Base-by-base conservation (phyloP, 2,329 filamentous ascomycete genomes). In the Hyphodiscus sp. region DNA sequence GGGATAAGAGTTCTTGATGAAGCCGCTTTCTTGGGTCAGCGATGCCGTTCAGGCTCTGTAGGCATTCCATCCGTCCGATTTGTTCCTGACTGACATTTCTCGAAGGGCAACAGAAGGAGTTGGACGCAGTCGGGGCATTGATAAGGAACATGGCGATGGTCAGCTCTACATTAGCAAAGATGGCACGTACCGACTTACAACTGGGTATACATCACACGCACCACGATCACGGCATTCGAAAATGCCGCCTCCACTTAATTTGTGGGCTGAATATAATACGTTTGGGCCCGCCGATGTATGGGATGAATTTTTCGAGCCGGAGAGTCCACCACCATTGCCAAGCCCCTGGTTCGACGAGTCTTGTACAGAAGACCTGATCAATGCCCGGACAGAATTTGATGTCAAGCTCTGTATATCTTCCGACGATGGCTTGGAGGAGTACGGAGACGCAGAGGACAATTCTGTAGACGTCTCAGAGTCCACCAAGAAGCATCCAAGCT, bases 11-110 rank as follows among this genome's bases (percentile, higher is more conserved):
- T 47, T 8, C 54, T 58, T 45, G 43, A 59, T 59, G 55, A 57
- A 52, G 54, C 53, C 45, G 51, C 57, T 59, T 43, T 45, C 49
- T 33, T 57, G 57, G 57, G 46, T 57, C 20, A 47, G 51, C 16
- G 20, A 50, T 53, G 52, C 55, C 44, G 47, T 52, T 26, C 52
- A 59, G 50, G 57, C 55, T 47, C 38, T 52, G 54, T 57, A 41
- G 48, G 57, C 54, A 20, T 29, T 11, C 15, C 16, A n/a, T 44
- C 20, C n/a, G 15, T 23, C 20, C 15, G 19, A 50, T 16, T 41
- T 2, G 43, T 9, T 30, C 33, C 33, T 38, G 38, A 13, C 48
- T 57, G 10, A 50, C 30, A 16, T 7, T n/a, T 43, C 9, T 47
- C 16, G 33, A 15, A 38, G 33, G 33, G 33, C 33, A 38, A 38